Base-by-base conservation (phyloP, 768 basidiomycete genomes). In the Podaxis sp. region DNA sequence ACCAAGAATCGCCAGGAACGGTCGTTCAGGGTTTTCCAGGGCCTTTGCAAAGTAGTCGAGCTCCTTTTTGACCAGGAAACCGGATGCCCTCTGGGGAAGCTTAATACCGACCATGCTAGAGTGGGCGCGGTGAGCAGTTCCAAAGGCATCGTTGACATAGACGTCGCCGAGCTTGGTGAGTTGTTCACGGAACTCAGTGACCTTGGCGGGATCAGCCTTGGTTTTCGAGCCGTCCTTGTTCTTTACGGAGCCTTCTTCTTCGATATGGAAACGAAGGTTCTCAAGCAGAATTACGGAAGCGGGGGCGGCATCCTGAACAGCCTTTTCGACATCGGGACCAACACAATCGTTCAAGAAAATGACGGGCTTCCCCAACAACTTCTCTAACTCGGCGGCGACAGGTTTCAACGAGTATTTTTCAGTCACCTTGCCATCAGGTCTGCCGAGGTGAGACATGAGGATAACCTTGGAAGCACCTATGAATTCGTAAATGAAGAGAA, bases 41-140 rank as follows among this genome's bases (percentile, higher is more conserved):
- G 94, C 96, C 78, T 98, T 99, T 52, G 96, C 94, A 76, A 99
- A 99, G 82, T 89, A 99, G 70, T 98, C 96, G 68, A 99, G 87
- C 76, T 99, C 96, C 78, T 98, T 98, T 81, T 96, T 97, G 82
- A 99, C 90, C 65, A 99, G 84, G 82, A 97, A 95, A 26, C 96
- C 96, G 36, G 96, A 88, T 1, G 96, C 96, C 68, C 95, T 85
- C 76, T 96, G 90, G 6, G 90, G 88, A 17, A 99, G 84, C 73
- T 96, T 87, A 69, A 99, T 84, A 69, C 96, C 96, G 68, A 99
- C 96, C 96, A 99, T 98, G 70, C 93, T 95, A 0, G 96, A 98
- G 76, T 99, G 96, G 8, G 95, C 95, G 68, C 96, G 94, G 76
- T 99, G 96, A 56, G 96, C 96, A 51, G 96, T 99, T 54, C 96